phyloP scores from a whole-genome alignment of 306 rosid genomes.

The Casuarina glauca region DNA sequence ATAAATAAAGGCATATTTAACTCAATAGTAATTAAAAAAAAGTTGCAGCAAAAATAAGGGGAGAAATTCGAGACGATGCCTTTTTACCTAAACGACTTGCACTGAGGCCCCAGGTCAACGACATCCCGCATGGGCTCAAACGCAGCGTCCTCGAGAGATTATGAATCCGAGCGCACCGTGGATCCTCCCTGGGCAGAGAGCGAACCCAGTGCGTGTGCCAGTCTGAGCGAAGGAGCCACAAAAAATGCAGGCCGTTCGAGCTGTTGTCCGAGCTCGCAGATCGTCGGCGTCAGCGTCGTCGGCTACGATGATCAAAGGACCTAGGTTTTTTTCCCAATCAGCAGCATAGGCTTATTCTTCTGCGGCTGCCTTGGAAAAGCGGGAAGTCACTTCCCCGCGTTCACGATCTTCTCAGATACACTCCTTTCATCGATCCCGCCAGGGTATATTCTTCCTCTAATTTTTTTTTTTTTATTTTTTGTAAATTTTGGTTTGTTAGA shows the following conservation, averaged over 20 bases:
- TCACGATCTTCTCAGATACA: not conserved
- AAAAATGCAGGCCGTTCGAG: conserved; percentile 14
- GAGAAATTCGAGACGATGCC: too few species aligned
- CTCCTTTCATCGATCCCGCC: conserved; percentile 10
- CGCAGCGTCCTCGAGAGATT: not conserved
- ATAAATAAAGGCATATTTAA: too few species aligned
- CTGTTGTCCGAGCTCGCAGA: not conserved
- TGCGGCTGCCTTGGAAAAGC: not conserved
- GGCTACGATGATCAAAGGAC: not conserved
- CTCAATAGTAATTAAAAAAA: too few species aligned
- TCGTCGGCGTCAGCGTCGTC: not conserved
- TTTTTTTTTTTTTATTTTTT: not conserved
- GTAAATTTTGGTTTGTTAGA: not conserved
- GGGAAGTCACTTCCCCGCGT: not conserved
- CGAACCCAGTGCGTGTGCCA: not conserved
- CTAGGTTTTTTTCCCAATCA: not conserved
- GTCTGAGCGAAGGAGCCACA: not conserved
- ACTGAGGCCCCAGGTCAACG: not conserved
- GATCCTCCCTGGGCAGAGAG: not conserved
- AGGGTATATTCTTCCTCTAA: not conserved
- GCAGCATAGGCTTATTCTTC: not conserved
- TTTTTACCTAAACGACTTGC: not conserved
- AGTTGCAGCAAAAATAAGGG: too few species aligned
- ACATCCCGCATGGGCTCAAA: not conserved
- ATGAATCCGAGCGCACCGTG: not conserved